Conservation (phyloP, 192 early-diverging fungal genomes). For the Entomortierella lignicola region DNA sequence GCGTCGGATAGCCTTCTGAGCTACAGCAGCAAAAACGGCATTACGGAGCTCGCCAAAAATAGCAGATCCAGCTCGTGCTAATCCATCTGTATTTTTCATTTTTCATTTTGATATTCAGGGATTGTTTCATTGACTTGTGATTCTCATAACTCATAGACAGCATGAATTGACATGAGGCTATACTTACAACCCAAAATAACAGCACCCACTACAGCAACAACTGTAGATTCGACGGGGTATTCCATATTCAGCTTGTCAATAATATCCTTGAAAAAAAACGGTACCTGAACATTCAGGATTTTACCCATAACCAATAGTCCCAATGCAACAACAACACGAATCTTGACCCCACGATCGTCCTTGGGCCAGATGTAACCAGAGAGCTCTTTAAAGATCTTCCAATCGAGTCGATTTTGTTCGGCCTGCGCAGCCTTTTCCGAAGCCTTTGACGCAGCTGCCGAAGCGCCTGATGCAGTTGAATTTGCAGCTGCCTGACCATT, state of each 20-base stretch:
- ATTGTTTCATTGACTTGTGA: too few species aligned
- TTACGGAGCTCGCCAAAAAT: slow-evolving; percentile 91
- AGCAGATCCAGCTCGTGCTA: slow-evolving; percentile 84
- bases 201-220: slow-evolving; percentile 88
- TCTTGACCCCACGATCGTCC: slow-evolving; percentile 83
- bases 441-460: slow-evolving; percentile 18
- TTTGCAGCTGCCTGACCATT: background rate
- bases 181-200: slow-evolving; percentile 90
- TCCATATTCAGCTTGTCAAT: slow-evolving; percentile 88
- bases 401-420: slow-evolving; percentile 58
- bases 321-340: slow-evolving; percentile 88
- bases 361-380: slow-evolving; percentile 90
- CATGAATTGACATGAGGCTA: too few species aligned
- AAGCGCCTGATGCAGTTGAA: slow-evolving; percentile 5
- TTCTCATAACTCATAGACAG: too few species aligned
- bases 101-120: slow-evolving; percentile 3
- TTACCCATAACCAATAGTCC: slow-evolving; percentile 86
- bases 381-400: slow-evolving; percentile 79
- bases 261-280: slow-evolving; percentile 93
- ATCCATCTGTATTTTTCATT: slow-evolving; percentile 71
- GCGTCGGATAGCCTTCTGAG: slow-evolving; percentile 91
- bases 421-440: slow-evolving; percentile 11
- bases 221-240: slow-evolving; percentile 68
- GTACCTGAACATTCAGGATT: slow-evolving; percentile 93
- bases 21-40: slow-evolving; percentile 93